These are phyloP conservation scores for Allodekkera sacchari DNA, from an alignment of 805 yeast genomes.

Conservation along the genomic window DNA sequence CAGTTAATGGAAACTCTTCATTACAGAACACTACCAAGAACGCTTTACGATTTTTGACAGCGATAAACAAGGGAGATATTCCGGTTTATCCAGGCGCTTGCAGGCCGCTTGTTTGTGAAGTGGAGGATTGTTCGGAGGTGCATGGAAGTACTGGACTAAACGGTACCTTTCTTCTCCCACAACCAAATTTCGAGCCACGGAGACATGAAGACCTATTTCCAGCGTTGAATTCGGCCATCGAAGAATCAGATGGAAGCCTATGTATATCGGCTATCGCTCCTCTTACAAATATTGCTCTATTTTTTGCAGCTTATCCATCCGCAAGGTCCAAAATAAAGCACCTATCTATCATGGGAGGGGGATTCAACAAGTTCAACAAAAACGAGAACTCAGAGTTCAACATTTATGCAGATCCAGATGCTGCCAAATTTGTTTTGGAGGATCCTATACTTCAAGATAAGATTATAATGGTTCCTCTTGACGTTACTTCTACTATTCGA, in stretches of 20 bases:
- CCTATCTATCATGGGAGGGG: constrained; percentile 67
- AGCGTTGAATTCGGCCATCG: constrained; percentile 13
- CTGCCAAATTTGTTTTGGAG: constrained; percentile 48
- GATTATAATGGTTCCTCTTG: constrained; percentile 53
- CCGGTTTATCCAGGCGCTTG: constrained; percentile 56
- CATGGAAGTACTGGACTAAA: constrained; percentile 67
- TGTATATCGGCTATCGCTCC: constrained; percentile 62
- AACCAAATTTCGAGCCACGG: constrained; percentile 24
- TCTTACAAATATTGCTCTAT: constrained; percentile 52
- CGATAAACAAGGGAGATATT: constrained; percentile 37
- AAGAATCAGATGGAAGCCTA: constrained; percentile 35
- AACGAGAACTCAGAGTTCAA: constrained; percentile 53
- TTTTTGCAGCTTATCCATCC: constrained; percentile 44
- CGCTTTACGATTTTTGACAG: constrained; percentile 54
- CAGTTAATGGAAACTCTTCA: constrained; percentile 48
- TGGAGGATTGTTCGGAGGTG: constrained; percentile 42
- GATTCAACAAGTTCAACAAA: constrained; percentile 11
- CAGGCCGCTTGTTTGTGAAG: constrained; percentile 40
- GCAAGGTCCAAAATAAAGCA: constrained; percentile 34
- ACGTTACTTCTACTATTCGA: constrained; percentile 56
- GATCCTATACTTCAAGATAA: constrained; percentile 40
- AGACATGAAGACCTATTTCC: constrained; percentile 14
- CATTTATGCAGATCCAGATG: constrained; percentile 60
- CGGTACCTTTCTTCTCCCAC: constrained; percentile 53
- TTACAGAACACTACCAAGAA: constrained; percentile 56